These are phyloP conservation scores for Backusella mclennaniae DNA, from an alignment of 192 early-diverging fungal genomes.

Conservation along the genomic window DNA sequence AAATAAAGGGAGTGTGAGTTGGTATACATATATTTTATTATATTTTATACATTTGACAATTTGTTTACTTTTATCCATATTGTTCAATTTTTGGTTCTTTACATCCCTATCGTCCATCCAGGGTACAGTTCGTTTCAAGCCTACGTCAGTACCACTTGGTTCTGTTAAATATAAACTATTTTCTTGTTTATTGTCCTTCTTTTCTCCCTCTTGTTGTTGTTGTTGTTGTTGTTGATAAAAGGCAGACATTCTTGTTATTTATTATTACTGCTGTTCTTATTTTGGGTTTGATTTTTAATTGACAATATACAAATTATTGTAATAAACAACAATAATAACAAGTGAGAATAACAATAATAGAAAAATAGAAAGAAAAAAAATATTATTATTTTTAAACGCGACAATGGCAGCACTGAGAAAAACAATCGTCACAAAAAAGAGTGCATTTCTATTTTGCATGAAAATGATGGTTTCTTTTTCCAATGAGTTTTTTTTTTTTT, in stretches of 20 bases:
- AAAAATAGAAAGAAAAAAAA: neutral
- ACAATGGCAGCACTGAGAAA: no score
- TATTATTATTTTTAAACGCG: no score
- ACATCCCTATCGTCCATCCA: conserved; percentile 7
- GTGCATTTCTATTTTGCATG: no score
- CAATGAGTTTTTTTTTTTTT: no score
- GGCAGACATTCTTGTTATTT: neutral
- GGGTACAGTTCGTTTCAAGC: conserved; percentile 1
- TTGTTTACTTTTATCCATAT: neutral
- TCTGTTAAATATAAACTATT: neutral
- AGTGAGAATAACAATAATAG: neutral
- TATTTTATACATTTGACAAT: neutral
- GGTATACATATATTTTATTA: neutral
- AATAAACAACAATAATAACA: neutral
- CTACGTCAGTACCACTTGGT: neutral
- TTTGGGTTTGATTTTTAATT: neutral
- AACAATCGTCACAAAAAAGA: no score
- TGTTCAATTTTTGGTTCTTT: neutral
- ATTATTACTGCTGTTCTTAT: neutral
- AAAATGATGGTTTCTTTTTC: no score
- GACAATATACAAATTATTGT: neutral
- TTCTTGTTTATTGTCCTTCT: neutral
- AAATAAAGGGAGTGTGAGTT: neutral
- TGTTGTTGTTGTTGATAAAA: neutral
- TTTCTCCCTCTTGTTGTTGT: neutral